These are phyloP conservation scores for Wickerhamiella vanderwaltii DNA, from an alignment of 805 yeast species.

Conservation along the genomic window DNA sequence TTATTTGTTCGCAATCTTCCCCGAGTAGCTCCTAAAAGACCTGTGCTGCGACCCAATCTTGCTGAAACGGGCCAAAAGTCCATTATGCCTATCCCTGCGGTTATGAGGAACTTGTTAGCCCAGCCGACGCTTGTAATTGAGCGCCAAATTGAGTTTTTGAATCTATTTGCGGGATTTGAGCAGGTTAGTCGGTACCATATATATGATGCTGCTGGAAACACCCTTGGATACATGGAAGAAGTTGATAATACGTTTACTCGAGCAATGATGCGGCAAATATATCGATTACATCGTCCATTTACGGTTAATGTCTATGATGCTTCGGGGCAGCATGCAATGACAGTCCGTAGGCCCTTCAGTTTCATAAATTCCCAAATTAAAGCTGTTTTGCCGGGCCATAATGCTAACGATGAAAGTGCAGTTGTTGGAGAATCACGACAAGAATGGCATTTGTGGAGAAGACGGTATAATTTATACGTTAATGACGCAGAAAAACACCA, in stretches of 20 bases:
- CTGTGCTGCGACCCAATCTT: slow-evolving; percentile 5
- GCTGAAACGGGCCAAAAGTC: slow-evolving; percentile 1
- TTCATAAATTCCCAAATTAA: slow-evolving; percentile 82
- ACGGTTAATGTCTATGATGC: slow-evolving; percentile 28
- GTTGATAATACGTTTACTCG: slow-evolving; percentile 59
- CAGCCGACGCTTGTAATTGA: slow-evolving; percentile 83
- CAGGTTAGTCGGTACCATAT: slow-evolving; percentile 72
- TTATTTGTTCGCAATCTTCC: no score
- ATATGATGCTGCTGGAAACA: slow-evolving; percentile 59
- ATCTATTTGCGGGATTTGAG: slow-evolving; percentile 76
- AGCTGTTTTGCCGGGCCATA: slow-evolving; percentile 44
- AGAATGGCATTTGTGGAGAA: slow-evolving; percentile 90
- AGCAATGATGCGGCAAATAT: slow-evolving; percentile 69
- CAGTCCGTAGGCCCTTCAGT: slow-evolving; percentile 70
- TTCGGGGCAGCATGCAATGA: slow-evolving; percentile 27
- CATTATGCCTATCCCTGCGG: slow-evolving; percentile 21
- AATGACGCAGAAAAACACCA: slow-evolving; percentile 28
- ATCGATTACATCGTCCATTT: slow-evolving; percentile 72
- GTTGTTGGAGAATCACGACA: slow-evolving; percentile 79
- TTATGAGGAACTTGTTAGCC: slow-evolving; percentile 46
- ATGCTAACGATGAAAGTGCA: slow-evolving; percentile 34
- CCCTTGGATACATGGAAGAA: slow-evolving; percentile 72
- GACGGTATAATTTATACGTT: slow-evolving; percentile 68
- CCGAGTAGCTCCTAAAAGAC: no score
- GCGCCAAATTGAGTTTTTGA: slow-evolving; percentile 79